Evolutionary conservation across 306 rosid species (phyloP), one percentile per base, ranked within the genome.

Genomic region (Cicer judaicum): DNA sequence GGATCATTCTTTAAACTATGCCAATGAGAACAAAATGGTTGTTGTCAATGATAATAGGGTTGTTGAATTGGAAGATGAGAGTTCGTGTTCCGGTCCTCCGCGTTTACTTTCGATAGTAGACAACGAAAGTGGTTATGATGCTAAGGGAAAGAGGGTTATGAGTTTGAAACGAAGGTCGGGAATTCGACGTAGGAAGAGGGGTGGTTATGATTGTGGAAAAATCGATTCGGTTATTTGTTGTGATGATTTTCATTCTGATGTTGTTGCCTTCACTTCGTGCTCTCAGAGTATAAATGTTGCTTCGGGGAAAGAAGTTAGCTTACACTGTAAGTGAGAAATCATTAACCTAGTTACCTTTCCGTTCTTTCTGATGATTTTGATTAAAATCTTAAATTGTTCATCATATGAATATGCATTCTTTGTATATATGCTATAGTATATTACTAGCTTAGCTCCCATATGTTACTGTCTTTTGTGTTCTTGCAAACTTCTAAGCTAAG

Each of bases 131-230:
- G 89, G 79, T 57, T 81, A 36, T 78, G 90, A 90, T 79, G 75
- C 70, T 68, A 88, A 85, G 85, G 92, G 97, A 46, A 94, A 92
- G 81, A 80, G 73, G 85, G 18, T 60, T 59, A 10, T 83, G 72
- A 70, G 76, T 79, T 13, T 74, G 72, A 90, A 86, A 88, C 83
- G 86, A 19, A 88, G 87, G 84, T 60, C 90, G 2, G 92, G 87
- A 48, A 19, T 82, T 82, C 90, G 89, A 55, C 84, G 85, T 5
- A 70, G 85, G 57, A 83, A 88, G 86, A 90, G 83, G 77, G 69
- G 78, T 57, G 11, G 69, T 72, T 70, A 79, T 68, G 89, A 84
- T 40, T 68, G 62, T 59, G 88, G 81, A 52, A 89, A 78, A 40
- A 68, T 79, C 9, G 60, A 85, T 74, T 60, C 68, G 34, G 78